phyloP scores from a whole-genome alignment of 2,329 filamentous ascomycete genomes.

The Triangularia verruculosa region DNA sequence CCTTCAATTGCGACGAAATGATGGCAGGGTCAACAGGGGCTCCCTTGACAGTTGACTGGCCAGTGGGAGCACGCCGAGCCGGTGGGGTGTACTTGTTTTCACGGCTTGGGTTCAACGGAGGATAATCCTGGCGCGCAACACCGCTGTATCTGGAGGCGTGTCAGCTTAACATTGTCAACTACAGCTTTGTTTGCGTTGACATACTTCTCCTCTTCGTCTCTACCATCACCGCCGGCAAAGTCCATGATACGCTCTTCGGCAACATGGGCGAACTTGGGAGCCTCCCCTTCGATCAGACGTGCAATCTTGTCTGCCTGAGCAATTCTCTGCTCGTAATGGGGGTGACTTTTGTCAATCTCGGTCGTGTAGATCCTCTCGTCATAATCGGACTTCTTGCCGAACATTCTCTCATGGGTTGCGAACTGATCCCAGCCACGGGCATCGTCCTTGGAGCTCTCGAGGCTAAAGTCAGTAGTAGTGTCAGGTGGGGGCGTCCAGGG shows the following conservation, averaged over 20 bases:
- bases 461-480: conserved; percentile 57
- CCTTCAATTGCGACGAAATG: conserved; percentile 77
- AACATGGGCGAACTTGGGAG: conserved; percentile 74
- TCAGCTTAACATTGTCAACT: conserved; percentile 14
- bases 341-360: conserved; percentile 77
- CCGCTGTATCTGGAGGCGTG: conserved; percentile 72
- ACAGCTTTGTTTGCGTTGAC: conserved; percentile 28
- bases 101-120: conserved; percentile 54
- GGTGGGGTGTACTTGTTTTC: conserved; percentile 85
- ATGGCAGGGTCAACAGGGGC: conserved; percentile 84
- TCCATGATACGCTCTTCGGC: conserved; percentile 83
- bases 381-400: conserved; percentile 86
- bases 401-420: conserved; percentile 79
- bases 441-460: conserved; percentile 57
- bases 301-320: conserved; percentile 80
- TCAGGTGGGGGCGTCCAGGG: conserved; percentile 68
- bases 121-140: conserved; percentile 71
- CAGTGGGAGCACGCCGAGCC: conserved; percentile 75
- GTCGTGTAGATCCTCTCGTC: conserved; percentile 96
- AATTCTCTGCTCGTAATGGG: conserved; percentile 73
- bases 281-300: conserved; percentile 80
- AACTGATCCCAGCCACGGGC: conserved; percentile 83
- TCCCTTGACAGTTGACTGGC: conserved; percentile 68
- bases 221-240: conserved; percentile 61
- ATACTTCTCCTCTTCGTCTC: conserved; percentile 91